phyloP scores from a whole-genome alignment of 2,329 filamentous ascomycete genomes.

The Neofusicoccum laricinum region DNA sequence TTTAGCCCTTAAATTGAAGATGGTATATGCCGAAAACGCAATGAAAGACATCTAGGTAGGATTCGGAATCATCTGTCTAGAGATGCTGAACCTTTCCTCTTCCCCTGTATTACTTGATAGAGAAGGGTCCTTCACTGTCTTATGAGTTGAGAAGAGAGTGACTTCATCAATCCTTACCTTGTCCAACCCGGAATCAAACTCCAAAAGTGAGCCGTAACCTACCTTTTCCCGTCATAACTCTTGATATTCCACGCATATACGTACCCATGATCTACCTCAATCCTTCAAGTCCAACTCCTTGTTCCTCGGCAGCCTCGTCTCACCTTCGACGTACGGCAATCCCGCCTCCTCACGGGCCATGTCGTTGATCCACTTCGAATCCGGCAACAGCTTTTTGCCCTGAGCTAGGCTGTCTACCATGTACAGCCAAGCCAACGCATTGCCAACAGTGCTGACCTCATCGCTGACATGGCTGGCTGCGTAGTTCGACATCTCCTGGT shows the following conservation, averaged over 20 bases:
- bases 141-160: too few relatives aligned
- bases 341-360: constrained; percentile 66
- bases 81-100: too few relatives aligned
- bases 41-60: too few relatives aligned
- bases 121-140: too few relatives aligned
- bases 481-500: constrained; percentile 64
- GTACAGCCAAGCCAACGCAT: constrained; percentile 73
- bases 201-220: not conserved
- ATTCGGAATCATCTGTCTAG: too few relatives aligned
- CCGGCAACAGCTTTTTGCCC: constrained; percentile 55
- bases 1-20: too few relatives aligned
- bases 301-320: constrained; percentile 58
- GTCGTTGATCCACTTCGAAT: constrained; percentile 70
- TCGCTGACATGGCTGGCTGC: constrained; percentile 69
- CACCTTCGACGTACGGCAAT: constrained; percentile 55
- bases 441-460: constrained; percentile 78
- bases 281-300: constrained; percentile 11
- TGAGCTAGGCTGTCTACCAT: constrained; percentile 66
- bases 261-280: not conserved
- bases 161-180: too few relatives aligned
- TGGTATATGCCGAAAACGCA: too few relatives aligned
- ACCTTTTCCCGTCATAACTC: too few relatives aligned
- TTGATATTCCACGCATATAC: not conserved
- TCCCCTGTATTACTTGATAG: too few relatives aligned
- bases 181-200: not conserved